A percentile compares a stretch with the other conserved stretches of the same genome.
Evolutionary conservation across 139 green algal species (phyloP).

Genomic region (Nannochloris sp.): DNA sequence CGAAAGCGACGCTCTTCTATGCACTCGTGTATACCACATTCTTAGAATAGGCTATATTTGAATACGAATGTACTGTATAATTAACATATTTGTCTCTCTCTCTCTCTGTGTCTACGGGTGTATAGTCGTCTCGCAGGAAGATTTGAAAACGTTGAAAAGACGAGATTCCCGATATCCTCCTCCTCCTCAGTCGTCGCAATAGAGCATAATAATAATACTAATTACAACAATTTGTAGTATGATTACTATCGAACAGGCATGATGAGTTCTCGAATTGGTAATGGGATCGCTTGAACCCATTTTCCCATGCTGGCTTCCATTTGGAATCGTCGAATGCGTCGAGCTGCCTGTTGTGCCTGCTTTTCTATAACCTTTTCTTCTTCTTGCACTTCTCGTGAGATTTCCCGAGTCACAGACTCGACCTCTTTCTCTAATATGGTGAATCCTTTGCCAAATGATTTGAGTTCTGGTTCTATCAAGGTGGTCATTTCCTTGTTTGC

Average conservation of each 20-base stretch:
- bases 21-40: too few species aligned
- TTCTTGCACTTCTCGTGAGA: slow-evolving; percentile 1
- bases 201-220: too few species aligned
- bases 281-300: slow-evolving; percentile 1
- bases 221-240: too few species aligned
- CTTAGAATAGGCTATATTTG: too few species aligned
- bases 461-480: slow-evolving; percentile 34
- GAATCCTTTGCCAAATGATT: slow-evolving; percentile 60
- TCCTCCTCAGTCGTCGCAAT: too few species aligned
- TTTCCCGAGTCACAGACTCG: neutral
- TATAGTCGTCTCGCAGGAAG: too few species aligned
- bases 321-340: slow-evolving; percentile 6
- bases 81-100: too few species aligned
- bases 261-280: slow-evolving; percentile 9
- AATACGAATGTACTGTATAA: too few species aligned
- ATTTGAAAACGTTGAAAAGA: too few species aligned
- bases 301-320: slow-evolving; percentile 25
- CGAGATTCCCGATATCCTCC: too few species aligned
- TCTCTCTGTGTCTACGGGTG: too few species aligned
- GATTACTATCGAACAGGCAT: slow-evolving; percentile 11
- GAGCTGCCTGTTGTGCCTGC: slow-evolving; percentile 3
- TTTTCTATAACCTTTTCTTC: slow-evolving; percentile 5
- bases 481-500: slow-evolving; percentile 6
- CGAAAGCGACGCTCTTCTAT: too few species aligned
- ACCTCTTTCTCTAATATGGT: slow-evolving; percentile 40